Percentiles rank a stretch among this genome's conserved stretches.
Evolutionary conservation across 2,329 filamentous ascomycete genomes (phyloP).

Genomic region (Aspergillus quadrilineatus): DNA sequence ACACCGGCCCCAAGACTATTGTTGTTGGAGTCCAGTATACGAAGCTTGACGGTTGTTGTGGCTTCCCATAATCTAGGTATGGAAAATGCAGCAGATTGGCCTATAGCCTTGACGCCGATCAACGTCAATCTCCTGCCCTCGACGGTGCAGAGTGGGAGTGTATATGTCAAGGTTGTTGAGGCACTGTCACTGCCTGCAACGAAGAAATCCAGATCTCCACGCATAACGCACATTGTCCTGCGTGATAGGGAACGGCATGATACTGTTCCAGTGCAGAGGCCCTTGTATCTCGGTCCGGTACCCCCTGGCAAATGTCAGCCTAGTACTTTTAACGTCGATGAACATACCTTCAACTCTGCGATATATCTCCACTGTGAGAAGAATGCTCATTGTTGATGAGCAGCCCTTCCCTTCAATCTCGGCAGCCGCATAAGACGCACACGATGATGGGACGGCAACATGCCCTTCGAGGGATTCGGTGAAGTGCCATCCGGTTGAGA

Average conservation of each 20-base stretch:
- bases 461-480: conserved; percentile 19
- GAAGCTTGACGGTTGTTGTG: conserved; percentile 17
- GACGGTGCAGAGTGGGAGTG: background rate
- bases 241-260: conserved; percentile 9
- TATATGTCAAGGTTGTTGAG: conserved; percentile 9
- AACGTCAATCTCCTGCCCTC: conserved; percentile 10
- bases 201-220: conserved; percentile 8
- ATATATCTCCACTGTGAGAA: conserved; percentile 11
- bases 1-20: conserved; percentile 13
- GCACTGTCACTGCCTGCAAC: background rate
- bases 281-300: background rate
- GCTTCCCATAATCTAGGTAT: conserved; percentile 17
- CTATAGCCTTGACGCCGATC: conserved; percentile 7
- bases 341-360: background rate
- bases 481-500: conserved; percentile 19
- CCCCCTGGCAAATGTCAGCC: background rate
- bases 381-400: conserved; percentile 8
- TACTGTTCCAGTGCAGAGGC: conserved; percentile 10
- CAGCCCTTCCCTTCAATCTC: conserved; percentile 8
- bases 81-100: conserved; percentile 11
- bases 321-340: background rate
- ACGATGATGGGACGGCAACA: background rate
- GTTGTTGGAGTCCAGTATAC: conserved; percentile 6
- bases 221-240: background rate
- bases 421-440: background rate